Evolutionary conservation across 768 basidiomycete genomes (phyloP).

Genomic region (Clavulina sp.): DNA sequence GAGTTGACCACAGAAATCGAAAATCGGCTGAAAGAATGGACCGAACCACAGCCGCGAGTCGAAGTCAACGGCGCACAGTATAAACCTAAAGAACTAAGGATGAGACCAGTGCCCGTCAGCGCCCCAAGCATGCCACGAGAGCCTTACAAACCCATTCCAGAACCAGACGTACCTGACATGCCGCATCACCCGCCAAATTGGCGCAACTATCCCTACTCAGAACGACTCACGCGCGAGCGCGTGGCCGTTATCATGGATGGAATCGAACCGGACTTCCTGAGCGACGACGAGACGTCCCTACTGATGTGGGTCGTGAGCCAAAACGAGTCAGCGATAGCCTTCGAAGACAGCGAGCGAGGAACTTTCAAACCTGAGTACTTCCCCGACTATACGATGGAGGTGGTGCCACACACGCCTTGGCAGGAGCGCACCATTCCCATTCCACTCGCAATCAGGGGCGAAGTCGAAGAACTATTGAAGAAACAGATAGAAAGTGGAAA

Average conservation of each 20-base stretch:
- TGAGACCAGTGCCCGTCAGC: no score
- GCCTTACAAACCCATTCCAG: not conserved
- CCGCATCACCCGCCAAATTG: not conserved
- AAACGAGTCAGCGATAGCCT: not conserved
- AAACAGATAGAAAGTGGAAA: not conserved
- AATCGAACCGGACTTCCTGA: not conserved
- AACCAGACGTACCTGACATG: not conserved
- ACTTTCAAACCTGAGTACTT: not conserved
- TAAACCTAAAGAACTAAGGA: no score
- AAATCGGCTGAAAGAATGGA: no score
- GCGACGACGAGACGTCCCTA: not conserved
- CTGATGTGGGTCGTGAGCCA: not conserved
- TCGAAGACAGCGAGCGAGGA: not conserved
- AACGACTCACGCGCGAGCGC: not conserved
- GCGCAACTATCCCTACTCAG: not conserved
- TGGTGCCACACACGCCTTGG: not conserved
- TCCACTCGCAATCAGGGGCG: conserved; percentile 5
- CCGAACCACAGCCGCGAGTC: no score
- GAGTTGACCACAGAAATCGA: no score
- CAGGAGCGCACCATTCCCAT: not conserved
- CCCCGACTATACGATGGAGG: not conserved
- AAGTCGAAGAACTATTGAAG: not conserved
- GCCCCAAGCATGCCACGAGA: no score
- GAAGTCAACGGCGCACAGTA: no score
- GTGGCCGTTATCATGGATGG: not conserved